These are phyloP conservation scores for Tetracladium maxilliforme DNA, from an alignment of 2,329 filamentous ascomycete species.

Conservation along the genomic window DNA sequence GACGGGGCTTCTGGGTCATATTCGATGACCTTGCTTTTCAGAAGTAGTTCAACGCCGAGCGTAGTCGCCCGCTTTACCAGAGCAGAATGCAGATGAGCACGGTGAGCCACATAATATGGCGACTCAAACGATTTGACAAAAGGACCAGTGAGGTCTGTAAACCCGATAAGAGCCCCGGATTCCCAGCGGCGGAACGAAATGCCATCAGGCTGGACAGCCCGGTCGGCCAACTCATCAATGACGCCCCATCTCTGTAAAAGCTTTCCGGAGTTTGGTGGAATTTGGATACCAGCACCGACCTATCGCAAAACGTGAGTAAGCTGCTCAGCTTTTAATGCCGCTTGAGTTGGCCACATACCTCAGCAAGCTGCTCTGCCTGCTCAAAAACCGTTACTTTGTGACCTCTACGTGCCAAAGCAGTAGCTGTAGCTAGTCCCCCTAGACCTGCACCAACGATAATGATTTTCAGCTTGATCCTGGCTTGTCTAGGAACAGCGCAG, in stretches of 20 bases:
- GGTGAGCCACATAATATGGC: conserved; percentile 16
- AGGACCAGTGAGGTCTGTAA: conserved; percentile 15
- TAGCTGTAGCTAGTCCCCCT: conserved; percentile 22
- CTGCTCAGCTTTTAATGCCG: conserved; percentile 1
- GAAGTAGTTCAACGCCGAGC: conserved; percentile 10
- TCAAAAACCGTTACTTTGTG: conserved; percentile 23
- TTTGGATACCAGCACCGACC: conserved; percentile 23
- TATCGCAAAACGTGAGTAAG: conserved; percentile 4
- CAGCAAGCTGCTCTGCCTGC: conserved; percentile 19
- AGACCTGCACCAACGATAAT: conserved; percentile 25
- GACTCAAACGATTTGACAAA: conserved; percentile 14
- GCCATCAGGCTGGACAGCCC: conserved; percentile 14
- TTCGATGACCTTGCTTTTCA: conserved; percentile 8
- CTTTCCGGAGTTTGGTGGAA: conserved; percentile 19
- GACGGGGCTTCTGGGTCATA: conserved; percentile 9
- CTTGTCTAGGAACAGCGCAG: too few relatives aligned
- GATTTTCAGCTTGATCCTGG: conserved; percentile 7
- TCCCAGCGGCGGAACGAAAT: conserved; percentile 20
- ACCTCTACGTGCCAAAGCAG: conserved; percentile 19
- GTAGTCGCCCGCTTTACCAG: conserved; percentile 11
- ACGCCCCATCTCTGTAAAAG: conserved; percentile 18
- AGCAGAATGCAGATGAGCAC: conserved; percentile 16
- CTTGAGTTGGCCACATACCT: conserved; percentile 13
- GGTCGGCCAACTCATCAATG: conserved; percentile 9
- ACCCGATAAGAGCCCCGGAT: conserved; percentile 14